Conservation (phyloP, 2,329 filamentous ascomycete genomes). For the Pseudocercospora fuligena region DNA sequence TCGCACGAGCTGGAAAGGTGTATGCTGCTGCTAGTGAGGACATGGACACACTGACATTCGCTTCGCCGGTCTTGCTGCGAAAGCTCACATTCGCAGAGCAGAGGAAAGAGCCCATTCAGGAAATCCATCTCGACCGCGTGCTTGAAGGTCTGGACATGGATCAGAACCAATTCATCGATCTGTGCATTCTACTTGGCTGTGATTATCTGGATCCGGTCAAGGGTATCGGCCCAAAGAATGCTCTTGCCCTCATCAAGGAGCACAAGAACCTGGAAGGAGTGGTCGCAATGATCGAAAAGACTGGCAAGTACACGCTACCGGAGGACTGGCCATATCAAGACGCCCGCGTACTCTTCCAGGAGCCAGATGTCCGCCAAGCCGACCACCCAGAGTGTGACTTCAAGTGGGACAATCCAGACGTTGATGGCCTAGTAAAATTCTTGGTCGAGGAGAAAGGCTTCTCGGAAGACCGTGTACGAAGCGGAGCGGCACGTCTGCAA, state of each 20-base stretch:
- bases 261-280: slow-evolving; percentile 87
- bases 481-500: slow-evolving; percentile 74
- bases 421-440: slow-evolving; percentile 87
- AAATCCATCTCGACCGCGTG: slow-evolving; percentile 86
- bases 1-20: slow-evolving; percentile 90
- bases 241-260: slow-evolving; percentile 91
- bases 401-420: slow-evolving; percentile 94
- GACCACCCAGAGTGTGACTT: slow-evolving; percentile 90
- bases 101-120: slow-evolving; percentile 95
- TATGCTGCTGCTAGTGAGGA: slow-evolving; percentile 97
- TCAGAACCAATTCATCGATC: slow-evolving; percentile 87
- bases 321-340: slow-evolving; percentile 98
- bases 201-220: slow-evolving; percentile 97
- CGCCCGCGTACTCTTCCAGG: slow-evolving; percentile 87
- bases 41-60: slow-evolving; percentile 98
- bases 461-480: slow-evolving; percentile 89
- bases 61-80: slow-evolving; percentile 85
- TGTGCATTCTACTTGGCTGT: slow-evolving; percentile 96
- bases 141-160: slow-evolving; percentile 89
- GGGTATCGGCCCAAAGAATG: slow-evolving; percentile 89
- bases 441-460: slow-evolving; percentile 95
- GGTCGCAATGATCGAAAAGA: slow-evolving; percentile 75
- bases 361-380: slow-evolving; percentile 83
- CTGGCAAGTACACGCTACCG: slow-evolving; percentile 82
- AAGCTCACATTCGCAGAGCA: slow-evolving; percentile 98